These are phyloP conservation scores for Kluyveromyces siamensis DNA, from an alignment of 805 yeast genomes.

Conservation along the genomic window DNA sequence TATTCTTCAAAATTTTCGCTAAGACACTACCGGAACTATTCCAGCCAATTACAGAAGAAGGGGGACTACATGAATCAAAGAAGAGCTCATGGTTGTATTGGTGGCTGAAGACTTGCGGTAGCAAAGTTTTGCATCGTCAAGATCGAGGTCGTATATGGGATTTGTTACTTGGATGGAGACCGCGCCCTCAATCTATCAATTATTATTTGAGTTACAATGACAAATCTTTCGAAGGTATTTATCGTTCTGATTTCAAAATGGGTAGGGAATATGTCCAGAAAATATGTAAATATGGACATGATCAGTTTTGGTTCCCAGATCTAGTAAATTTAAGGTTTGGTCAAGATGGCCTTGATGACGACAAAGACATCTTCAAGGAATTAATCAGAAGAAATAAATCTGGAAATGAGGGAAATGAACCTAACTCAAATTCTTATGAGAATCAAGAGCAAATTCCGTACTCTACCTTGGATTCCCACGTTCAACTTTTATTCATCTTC, in stretches of 20 bases:
- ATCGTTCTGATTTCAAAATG: constrained; percentile 8
- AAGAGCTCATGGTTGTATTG: constrained; percentile 84
- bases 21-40: constrained; percentile 67
- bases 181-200: constrained; percentile 27
- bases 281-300: constrained; percentile 14
- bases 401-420: constrained; percentile 6
- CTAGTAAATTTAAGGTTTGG: constrained; percentile 22
- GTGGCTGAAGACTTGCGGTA: constrained; percentile 92
- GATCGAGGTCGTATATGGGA: constrained; percentile 93
- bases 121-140: constrained; percentile 69
- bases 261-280: constrained; percentile 4
- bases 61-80: constrained; percentile 46
- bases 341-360: constrained; percentile 15
- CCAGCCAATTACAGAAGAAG: constrained; percentile 71
- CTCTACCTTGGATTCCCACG: constrained; percentile 60
- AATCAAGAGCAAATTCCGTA: constrained; percentile 14
- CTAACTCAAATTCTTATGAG: constrained; percentile 1
- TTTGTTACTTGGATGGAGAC: constrained; percentile 68
- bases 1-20: constrained; percentile 51
- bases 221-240: constrained; percentile 24
- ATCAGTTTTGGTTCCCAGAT: constrained; percentile 32
- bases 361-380: constrained; percentile 23
- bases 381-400: constrained; percentile 20
- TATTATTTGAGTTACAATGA: constrained; percentile 28
- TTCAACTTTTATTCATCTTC: constrained; percentile 65